Conservation (phyloP, 495 filamentous ascomycete genomes). For the Chaetomium fimeti region DNA sequence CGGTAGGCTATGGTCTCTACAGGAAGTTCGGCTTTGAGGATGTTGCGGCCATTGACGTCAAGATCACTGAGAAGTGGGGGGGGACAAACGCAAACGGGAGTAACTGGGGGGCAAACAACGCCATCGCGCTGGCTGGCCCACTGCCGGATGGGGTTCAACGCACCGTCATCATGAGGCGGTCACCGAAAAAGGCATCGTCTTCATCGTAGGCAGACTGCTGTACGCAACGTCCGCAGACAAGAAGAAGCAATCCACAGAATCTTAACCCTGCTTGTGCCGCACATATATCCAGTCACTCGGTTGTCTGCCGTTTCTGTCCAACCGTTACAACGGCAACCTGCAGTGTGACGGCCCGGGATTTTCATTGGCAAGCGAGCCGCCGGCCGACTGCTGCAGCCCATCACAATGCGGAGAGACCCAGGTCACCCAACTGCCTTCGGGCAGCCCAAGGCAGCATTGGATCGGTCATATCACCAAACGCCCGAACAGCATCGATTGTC, state of each 20-base stretch:
- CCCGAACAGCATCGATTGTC: not conserved
- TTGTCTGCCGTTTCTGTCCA: not conserved
- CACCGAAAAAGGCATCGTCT: slow-evolving; percentile 8
- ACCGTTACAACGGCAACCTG: not conserved
- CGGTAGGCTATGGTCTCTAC: slow-evolving; percentile 33
- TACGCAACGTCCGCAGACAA: not conserved
- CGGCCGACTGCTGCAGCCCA: not conserved
- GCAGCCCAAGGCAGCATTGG: not conserved
- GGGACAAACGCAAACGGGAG: slow-evolving; percentile 14
- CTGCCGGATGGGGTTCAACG: slow-evolving; percentile 27
- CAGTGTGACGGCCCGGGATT: not conserved
- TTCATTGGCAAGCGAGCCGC: slow-evolving; percentile 13
- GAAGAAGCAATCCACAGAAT: not conserved
- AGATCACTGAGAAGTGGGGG: slow-evolving; percentile 29
- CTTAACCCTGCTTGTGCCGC: not conserved
- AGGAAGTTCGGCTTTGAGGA: slow-evolving; percentile 31
- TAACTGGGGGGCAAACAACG: slow-evolving; percentile 32
- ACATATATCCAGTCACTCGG: not conserved
- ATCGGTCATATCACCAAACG: not conserved
- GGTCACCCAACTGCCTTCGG: not conserved
- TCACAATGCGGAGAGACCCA: not conserved
- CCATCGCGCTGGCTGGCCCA: slow-evolving; percentile 25
- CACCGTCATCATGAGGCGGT: slow-evolving; percentile 33
- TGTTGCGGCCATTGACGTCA: slow-evolving; percentile 28
- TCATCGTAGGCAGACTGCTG: not conserved